Percentiles rank a stretch among this genome's conserved stretches.
phyloP scores from a whole-genome alignment of 805 yeast species.

The Saccharomycopsis fibuligera region DNA sequence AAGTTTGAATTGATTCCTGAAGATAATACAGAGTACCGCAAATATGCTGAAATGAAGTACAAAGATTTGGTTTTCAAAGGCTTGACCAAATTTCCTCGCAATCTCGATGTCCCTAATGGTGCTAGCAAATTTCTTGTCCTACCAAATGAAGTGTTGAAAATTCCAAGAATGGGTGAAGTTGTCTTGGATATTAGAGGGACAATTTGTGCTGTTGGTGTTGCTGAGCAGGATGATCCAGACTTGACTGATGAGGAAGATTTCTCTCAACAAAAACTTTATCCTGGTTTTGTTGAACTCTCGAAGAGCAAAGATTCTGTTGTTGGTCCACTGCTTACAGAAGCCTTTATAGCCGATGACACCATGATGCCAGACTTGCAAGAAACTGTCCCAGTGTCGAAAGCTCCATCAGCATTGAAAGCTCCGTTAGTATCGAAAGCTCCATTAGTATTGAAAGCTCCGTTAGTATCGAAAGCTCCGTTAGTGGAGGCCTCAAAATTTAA shows the following conservation, averaged over 20 bases:
- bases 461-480: too few species aligned
- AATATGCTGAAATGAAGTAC: conserved; percentile 11
- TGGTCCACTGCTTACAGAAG: too few species aligned
- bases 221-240: conserved; percentile 21
- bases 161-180: conserved; percentile 42
- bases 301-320: neutral
- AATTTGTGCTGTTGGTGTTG: conserved; percentile 38
- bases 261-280: too few species aligned
- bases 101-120: conserved; percentile 4
- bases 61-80: conserved; percentile 19
- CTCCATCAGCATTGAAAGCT: too few species aligned
- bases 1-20: conserved; percentile 18
- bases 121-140: conserved; percentile 16
- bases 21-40: conserved; percentile 5
- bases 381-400: too few species aligned
- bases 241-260: conserved; percentile 18
- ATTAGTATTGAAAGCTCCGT: too few species aligned
- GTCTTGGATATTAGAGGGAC: conserved; percentile 43
- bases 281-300: neutral
- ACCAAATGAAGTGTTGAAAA: conserved; percentile 36
- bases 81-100: conserved; percentile 19
- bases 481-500: too few species aligned
- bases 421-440: too few species aligned
- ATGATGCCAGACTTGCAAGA: too few species aligned
- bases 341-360: too few species aligned